A percentile compares a stretch with the other conserved stretches of the same genome.
These are phyloP conservation scores for Solanum bulbocastanum DNA, from an alignment of 257 asterid species.

Conservation along the genomic window DNA sequence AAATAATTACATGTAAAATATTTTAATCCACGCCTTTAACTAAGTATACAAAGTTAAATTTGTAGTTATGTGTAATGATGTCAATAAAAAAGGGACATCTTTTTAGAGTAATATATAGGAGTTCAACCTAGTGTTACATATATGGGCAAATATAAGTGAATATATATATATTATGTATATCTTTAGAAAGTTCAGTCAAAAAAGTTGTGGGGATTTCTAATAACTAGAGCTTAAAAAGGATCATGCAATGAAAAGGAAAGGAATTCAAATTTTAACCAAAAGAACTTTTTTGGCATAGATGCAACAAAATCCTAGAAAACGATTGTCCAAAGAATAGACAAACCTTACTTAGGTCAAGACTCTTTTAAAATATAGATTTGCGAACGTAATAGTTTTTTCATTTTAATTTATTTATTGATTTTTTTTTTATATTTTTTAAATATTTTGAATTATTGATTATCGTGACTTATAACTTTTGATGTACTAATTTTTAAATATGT, in stretches of 20 bases:
- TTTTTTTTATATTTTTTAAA: not conserved
- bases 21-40: not conserved
- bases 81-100: not conserved
- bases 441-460: not conserved
- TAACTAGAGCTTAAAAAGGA: conserved; percentile 4
- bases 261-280: not conserved
- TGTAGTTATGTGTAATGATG: not conserved
- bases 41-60: not conserved
- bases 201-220: not conserved
- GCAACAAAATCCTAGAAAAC: not conserved
- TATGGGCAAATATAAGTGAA: not conserved
- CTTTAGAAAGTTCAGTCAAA: not conserved
- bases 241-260: conserved; percentile 18
- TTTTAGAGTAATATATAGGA: not conserved
- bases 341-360: not conserved
- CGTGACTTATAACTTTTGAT: not conserved
- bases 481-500: too few relatives aligned
- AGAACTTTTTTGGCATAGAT: not conserved
- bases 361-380: not conserved
- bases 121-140: not conserved
- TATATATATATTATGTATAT: not conserved
- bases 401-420: too few relatives aligned
- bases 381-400: too few relatives aligned
- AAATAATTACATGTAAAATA: not conserved
- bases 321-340: not conserved